These are phyloP conservation scores for Dictyostelium firmibasis DNA, from an alignment of 78 protist genomes.

Conservation along the genomic window DNA sequence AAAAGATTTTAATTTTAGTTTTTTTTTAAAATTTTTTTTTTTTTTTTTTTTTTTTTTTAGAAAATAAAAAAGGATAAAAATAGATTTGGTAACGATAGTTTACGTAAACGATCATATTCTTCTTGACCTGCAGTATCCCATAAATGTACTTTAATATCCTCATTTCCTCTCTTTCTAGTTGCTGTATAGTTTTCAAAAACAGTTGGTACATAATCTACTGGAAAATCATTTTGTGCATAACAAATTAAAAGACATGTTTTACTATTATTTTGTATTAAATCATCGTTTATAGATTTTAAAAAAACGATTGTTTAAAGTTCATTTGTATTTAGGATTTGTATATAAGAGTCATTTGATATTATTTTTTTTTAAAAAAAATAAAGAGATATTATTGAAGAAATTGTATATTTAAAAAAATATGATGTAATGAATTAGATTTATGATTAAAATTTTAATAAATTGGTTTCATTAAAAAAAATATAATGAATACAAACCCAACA, in stretches of 20 bases:
- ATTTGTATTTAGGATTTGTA: too few species aligned
- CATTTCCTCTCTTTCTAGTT: slow-evolving; percentile 57
- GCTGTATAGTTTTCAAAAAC: slow-evolving; percentile 84
- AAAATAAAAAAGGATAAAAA: not conserved
- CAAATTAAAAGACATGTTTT: slow-evolving; percentile 83
- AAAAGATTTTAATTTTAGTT: not conserved
- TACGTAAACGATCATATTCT: slow-evolving; percentile 54
- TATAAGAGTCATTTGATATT: too few species aligned
- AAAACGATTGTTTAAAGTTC: too few species aligned
- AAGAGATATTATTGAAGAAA: too few species aligned
- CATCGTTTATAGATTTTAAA: not conserved
- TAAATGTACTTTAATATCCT: slow-evolving; percentile 68
- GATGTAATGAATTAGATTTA: not conserved
- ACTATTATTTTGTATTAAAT: not conserved
- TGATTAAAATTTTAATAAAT: too few species aligned
- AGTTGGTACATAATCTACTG: slow-evolving; percentile 88
- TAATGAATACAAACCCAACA: slow-evolving; percentile 38
- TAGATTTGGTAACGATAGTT: not conserved
- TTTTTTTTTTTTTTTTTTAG: not conserved
- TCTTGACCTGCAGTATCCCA: slow-evolving; percentile 88
- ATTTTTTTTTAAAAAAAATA: too few species aligned
- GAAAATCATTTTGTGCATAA: slow-evolving; percentile 81
- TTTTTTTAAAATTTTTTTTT: not conserved
- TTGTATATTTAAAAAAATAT: too few species aligned
- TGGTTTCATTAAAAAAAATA: not conserved